Percentiles rank a stretch among this genome's conserved stretches.
Evolutionary conservation across 192 early-diverging fungal species (phyloP).

Genomic region (Umbelopsis vinacea): DNA sequence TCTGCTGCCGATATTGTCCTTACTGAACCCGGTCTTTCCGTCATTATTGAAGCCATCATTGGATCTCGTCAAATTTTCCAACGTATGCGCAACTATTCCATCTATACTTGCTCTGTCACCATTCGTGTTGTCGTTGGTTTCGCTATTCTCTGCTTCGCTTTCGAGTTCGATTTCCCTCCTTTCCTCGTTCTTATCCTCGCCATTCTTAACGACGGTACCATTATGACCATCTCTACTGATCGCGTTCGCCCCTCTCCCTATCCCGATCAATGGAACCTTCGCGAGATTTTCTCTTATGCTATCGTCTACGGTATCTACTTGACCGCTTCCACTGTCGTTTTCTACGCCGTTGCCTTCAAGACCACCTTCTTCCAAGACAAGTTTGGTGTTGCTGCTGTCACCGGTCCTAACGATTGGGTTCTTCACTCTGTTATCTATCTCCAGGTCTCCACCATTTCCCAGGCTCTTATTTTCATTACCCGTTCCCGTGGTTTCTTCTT

Average conservation of each 20-base stretch:
- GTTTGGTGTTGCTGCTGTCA: constrained; percentile 36
- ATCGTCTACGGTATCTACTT: constrained; percentile 87
- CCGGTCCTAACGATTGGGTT: constrained; percentile 62
- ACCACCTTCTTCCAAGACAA: constrained; percentile 63
- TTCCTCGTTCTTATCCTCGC: constrained; percentile 88
- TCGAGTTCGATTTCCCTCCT: constrained; percentile 82
- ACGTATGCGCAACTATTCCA: constrained; percentile 91
- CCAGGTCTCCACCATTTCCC: constrained; percentile 79
- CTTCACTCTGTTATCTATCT: constrained; percentile 81
- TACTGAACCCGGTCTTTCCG: constrained; percentile 78
- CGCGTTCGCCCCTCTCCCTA: constrained; percentile 77
- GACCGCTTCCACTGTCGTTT: constrained; percentile 78
- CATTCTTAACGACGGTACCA: constrained; percentile 92
- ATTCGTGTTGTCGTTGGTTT: constrained; percentile 79
- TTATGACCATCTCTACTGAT: constrained; percentile 91
- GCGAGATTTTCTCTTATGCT: constrained; percentile 85
- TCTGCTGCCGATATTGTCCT: constrained; percentile 81
- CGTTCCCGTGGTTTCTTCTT: constrained; percentile 79
- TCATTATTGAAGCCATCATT: constrained; percentile 92
- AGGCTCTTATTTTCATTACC: constrained; percentile 80
- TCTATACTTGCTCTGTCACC: constrained; percentile 91
- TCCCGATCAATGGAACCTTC: constrained; percentile 89
- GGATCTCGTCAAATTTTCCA: constrained; percentile 94
- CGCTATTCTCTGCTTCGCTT: constrained; percentile 74
- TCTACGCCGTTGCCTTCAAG: constrained; percentile 68